These are phyloP conservation scores for Saccharomycopsis microspora DNA, from an alignment of 805 yeast genomes.

Conservation along the genomic window DNA sequence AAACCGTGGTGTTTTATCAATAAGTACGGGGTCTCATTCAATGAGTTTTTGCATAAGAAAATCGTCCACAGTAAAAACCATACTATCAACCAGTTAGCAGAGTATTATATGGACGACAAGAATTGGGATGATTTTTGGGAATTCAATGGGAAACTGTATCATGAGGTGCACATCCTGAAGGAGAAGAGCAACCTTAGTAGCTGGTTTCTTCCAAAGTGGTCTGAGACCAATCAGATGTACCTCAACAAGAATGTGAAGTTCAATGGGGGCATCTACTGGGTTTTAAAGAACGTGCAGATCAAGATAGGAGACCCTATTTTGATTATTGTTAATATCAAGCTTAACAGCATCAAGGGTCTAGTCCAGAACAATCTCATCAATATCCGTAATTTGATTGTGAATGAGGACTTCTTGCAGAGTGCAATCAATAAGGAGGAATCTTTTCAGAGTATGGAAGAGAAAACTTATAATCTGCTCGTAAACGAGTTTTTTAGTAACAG, in stretches of 20 bases:
- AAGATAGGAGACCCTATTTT: conserved; percentile 15
- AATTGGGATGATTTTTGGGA: conserved; percentile 15
- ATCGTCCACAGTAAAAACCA: conserved; percentile 1
- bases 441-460: background rate
- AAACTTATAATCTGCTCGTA: conserved; percentile 4
- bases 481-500: conserved; percentile 9
- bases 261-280: conserved; percentile 12
- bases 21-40: conserved; percentile 11
- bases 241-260: conserved; percentile 15
- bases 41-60: conserved; percentile 13
- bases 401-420: conserved; percentile 10
- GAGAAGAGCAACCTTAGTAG: conserved; percentile 5
- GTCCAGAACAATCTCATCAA: conserved; percentile 12
- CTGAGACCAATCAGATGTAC: conserved; percentile 11
- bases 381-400: conserved; percentile 10
- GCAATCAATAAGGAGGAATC: conserved; percentile 4
- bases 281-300: conserved; percentile 10
- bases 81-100: conserved; percentile 12
- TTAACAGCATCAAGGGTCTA: conserved; percentile 4
- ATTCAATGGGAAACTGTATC: background rate
- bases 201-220: background rate
- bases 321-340: conserved; percentile 14
- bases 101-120: conserved; percentile 12
- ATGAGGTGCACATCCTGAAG: background rate
- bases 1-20: conserved; percentile 17